Conservation (phyloP, 176 grass and related monocot genomes). For the Aegilops tauschii region DNA sequence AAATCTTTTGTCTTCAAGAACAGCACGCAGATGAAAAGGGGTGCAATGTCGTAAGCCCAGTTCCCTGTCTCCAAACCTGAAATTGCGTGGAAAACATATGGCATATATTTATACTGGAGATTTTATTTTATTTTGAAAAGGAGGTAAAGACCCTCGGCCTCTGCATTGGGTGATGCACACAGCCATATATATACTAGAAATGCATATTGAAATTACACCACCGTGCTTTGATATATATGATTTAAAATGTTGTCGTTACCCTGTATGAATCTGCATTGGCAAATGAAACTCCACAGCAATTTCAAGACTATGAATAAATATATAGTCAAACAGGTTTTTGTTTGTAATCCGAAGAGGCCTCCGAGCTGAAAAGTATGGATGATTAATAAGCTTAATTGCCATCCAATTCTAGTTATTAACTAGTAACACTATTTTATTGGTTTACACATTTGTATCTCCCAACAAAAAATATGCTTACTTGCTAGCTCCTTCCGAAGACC, state of each 20-base stretch:
- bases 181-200: background rate
- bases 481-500: constrained; percentile 64
- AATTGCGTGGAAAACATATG: constrained; percentile 18
- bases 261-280: constrained; percentile 93
- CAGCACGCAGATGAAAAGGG: constrained; percentile 68
- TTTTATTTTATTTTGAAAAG: background rate
- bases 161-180: too few species aligned
- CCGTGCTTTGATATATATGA: background rate
- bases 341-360: constrained; percentile 71
- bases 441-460: background rate
- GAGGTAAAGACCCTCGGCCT: too few species aligned
- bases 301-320: constrained; percentile 81
- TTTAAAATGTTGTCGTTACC: constrained; percentile 49
- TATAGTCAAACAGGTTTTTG: constrained; percentile 89
- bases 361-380: constrained; percentile 62
- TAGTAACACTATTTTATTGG: background rate
- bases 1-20: constrained; percentile 91
- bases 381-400: background rate
- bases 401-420: background rate
- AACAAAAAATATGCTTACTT: constrained; percentile 38
- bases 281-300: constrained; percentile 54
- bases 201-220: constrained; percentile 13
- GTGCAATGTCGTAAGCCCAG: constrained; percentile 77
- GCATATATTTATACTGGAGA: background rate
- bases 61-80: constrained; percentile 93